phyloP scores from a whole-genome alignment of 768 basidiomycete genomes.

The Mycena albidolilacea region DNA sequence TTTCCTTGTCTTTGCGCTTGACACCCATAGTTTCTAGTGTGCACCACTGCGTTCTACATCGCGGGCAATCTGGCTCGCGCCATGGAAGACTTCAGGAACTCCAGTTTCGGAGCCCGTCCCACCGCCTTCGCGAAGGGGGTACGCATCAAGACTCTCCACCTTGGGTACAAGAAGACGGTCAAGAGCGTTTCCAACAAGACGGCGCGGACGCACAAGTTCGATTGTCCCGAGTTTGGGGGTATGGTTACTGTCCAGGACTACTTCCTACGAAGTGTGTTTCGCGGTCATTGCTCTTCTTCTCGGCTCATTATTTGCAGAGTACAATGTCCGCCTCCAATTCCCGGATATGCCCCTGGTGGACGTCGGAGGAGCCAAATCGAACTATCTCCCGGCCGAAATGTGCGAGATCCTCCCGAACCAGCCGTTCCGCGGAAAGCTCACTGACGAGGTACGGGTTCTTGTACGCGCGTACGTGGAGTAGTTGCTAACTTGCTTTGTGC shows the following conservation, averaged over 20 bases:
- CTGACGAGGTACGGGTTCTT: slow-evolving; percentile 55
- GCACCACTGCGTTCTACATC: slow-evolving; percentile 73
- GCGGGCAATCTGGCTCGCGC: slow-evolving; percentile 77
- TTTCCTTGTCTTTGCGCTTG: slow-evolving; percentile 56
- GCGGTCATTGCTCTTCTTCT: slow-evolving; percentile 42
- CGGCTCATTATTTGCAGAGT: slow-evolving; percentile 62
- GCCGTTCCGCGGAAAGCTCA: slow-evolving; percentile 78
- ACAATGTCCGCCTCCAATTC: slow-evolving; percentile 65
- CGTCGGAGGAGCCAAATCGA: slow-evolving; percentile 64
- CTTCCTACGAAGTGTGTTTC: slow-evolving; percentile 74
- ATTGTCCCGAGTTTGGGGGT: slow-evolving; percentile 68
- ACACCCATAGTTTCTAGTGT: slow-evolving; percentile 51
- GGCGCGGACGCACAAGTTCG: slow-evolving; percentile 66
- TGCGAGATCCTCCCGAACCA: slow-evolving; percentile 81
- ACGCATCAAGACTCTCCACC: slow-evolving; percentile 75
- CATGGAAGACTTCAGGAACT: slow-evolving; percentile 66
- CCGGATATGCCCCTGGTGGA: slow-evolving; percentile 73
- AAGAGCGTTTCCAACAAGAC: slow-evolving; percentile 66
- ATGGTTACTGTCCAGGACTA: slow-evolving; percentile 75
- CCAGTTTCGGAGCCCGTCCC: slow-evolving; percentile 72
- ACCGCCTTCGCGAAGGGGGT: slow-evolving; percentile 77
- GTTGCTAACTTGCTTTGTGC: not conserved
- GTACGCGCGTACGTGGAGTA: not conserved
- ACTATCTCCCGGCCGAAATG: slow-evolving; percentile 78
- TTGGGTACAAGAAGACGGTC: slow-evolving; percentile 84